Evolutionary conservation across 176 grass and related monocot genomes (phyloP).

Genomic region (Bolboschoenus planiculmis): DNA sequence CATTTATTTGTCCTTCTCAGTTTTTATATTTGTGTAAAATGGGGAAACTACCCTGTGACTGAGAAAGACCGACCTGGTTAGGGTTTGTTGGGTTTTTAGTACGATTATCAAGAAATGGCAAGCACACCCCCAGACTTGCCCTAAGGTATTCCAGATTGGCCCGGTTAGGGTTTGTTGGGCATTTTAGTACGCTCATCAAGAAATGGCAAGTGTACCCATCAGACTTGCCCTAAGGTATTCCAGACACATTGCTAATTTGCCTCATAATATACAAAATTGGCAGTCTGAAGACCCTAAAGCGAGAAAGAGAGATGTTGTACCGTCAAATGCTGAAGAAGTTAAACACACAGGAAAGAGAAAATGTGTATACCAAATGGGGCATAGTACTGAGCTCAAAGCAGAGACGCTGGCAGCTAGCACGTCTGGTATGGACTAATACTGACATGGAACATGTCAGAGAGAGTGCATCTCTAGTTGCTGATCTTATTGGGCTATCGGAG

Average conservation of each 20-base stretch:
- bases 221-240: not conserved
- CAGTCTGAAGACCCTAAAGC: constrained; percentile 57
- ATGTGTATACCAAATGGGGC: constrained; percentile 61
- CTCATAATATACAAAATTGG: not conserved
- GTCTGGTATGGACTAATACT: constrained; percentile 55
- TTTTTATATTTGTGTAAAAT: not conserved
- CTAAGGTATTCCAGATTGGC: not conserved
- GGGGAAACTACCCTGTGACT: not conserved
- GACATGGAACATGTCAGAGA: constrained; percentile 65
- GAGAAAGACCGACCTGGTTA: not conserved
- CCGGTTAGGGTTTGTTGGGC: not conserved
- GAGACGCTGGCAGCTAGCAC: constrained; percentile 55
- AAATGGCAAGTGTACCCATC: not conserved
- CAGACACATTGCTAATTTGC: not conserved
- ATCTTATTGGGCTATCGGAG: constrained; percentile 50
- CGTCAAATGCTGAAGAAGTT: constrained; percentile 68
- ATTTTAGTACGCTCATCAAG: not conserved
- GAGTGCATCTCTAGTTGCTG: constrained; percentile 59
- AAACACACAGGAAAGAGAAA: constrained; percentile 43
- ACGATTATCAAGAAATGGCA: not conserved
- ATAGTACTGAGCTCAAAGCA: constrained; percentile 65
- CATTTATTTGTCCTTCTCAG: not conserved
- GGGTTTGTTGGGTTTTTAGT: not conserved
- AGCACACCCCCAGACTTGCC: not conserved
- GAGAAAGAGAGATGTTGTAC: constrained; percentile 81